These are phyloP conservation scores for Nannizzia gypsea DNA, from an alignment of 2,329 filamentous ascomycete species.

Conservation along the genomic window DNA sequence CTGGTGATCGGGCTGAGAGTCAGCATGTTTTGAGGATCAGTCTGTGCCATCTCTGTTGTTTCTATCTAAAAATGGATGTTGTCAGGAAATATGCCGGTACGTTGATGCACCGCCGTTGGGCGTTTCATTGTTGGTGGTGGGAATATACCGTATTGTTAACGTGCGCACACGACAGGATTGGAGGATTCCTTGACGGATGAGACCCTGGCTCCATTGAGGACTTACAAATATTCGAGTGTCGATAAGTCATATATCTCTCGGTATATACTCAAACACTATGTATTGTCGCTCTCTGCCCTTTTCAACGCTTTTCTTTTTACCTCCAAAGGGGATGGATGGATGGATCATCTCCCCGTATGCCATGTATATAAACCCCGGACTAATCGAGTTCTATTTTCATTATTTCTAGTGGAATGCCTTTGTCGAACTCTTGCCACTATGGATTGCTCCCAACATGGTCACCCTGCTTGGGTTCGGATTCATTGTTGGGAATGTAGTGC, in stretches of 20 bases:
- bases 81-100: neutral
- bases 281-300: constrained; percentile 41
- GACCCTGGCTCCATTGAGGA: constrained; percentile 77
- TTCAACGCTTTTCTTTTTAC: neutral
- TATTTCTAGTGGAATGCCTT: constrained; percentile 79
- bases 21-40: constrained; percentile 3
- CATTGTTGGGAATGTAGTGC: constrained; percentile 70
- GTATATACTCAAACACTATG: constrained; percentile 90
- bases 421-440: constrained; percentile 82
- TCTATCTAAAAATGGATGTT: neutral
- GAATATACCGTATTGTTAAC: neutral
- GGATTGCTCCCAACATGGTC: constrained; percentile 96
- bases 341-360: neutral
- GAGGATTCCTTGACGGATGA: constrained; percentile 66
- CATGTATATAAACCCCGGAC: constrained; percentile 4
- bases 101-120: neutral
- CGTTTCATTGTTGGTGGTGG: neutral
- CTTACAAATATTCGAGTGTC: constrained; percentile 95
- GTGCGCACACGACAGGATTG: neutral
- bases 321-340: neutral
- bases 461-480: constrained; percentile 91
- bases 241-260: constrained; percentile 90
- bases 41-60: neutral
- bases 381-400: constrained; percentile 5
- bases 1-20: neutral